A percentile compares a stretch with the other conserved stretches of the same genome.
phyloP scores from a whole-genome alignment of 352 stramenopile species.

The Saprolegnia diclina region DNA sequence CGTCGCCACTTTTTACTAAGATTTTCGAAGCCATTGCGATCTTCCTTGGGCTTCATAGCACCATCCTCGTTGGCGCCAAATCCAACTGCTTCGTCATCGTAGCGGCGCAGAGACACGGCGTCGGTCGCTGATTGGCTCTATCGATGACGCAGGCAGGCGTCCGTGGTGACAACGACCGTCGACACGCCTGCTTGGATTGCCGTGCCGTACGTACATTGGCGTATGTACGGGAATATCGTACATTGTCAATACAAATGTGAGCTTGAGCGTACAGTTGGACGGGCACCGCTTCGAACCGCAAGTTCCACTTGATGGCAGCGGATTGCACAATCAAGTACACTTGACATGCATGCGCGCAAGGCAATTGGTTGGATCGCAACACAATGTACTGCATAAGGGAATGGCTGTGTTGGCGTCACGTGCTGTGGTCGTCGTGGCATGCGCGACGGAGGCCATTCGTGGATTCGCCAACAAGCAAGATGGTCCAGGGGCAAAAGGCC shows the following conservation, averaged over 20 bases:
- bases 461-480: background rate
- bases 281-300: background rate
- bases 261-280: background rate
- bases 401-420: conserved; percentile 5
- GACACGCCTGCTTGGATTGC: background rate
- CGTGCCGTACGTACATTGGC: background rate
- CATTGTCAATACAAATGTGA: background rate
- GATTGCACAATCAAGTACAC: background rate
- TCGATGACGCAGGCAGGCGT: background rate
- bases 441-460: background rate
- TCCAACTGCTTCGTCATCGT: background rate
- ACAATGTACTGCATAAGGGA: background rate
- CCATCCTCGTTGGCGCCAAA: too few relatives aligned
- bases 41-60: too few relatives aligned
- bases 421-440: background rate
- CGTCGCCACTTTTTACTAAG: too few relatives aligned
- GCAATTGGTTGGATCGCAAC: background rate
- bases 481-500: conserved; percentile 12
- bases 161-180: background rate
- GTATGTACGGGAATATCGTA: background rate
- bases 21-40: too few relatives aligned
- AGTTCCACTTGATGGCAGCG: background rate
- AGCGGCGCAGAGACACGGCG: background rate
- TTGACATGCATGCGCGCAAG: background rate
- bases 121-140: background rate